A percentile compares a stretch with the other conserved stretches of the same genome.
These are phyloP conservation scores for Beta lomatogona DNA, from an alignment of 179 eudicot species.

Conservation along the genomic window DNA sequence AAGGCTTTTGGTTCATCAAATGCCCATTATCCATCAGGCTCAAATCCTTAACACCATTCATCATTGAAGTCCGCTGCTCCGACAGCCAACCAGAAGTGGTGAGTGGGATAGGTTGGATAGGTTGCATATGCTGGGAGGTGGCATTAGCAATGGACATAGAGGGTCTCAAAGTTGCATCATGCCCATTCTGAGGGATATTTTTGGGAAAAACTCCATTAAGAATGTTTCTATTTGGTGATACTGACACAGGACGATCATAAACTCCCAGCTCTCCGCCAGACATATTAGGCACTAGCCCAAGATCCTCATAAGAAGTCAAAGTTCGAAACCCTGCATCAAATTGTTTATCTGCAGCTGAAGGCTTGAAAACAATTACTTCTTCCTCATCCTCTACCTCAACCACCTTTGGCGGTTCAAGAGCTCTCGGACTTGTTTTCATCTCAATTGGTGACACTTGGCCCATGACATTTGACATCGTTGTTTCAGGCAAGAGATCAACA, in stretches of 20 bases:
- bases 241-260: constrained; percentile 33
- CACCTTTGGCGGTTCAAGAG: constrained; percentile 30
- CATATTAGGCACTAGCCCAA: constrained; percentile 34
- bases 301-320: constrained; percentile 37
- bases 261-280: constrained; percentile 38
- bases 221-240: constrained; percentile 33
- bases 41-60: constrained; percentile 49
- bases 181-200: constrained; percentile 38
- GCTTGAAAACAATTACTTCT: constrained; percentile 94
- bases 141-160: constrained; percentile 35
- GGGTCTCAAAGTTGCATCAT: constrained; percentile 31
- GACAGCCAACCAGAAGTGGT: constrained; percentile 46
- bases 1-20: constrained; percentile 38
- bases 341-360: constrained; percentile 56
- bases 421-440: constrained; percentile 24
- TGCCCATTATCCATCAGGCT: constrained; percentile 54
- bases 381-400: constrained; percentile 86
- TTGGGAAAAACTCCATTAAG: constrained; percentile 4
- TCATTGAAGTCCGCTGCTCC: constrained; percentile 41
- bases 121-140: constrained; percentile 39
- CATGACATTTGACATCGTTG: constrained; percentile 22
- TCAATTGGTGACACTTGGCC: constrained; percentile 31
- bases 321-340: constrained; percentile 35
- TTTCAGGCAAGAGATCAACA: constrained; percentile 40
- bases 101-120: constrained; percentile 42